These are phyloP conservation scores for Alternaria ventricosa DNA, from an alignment of 2,329 filamentous ascomycete genomes.

Conservation along the genomic window DNA sequence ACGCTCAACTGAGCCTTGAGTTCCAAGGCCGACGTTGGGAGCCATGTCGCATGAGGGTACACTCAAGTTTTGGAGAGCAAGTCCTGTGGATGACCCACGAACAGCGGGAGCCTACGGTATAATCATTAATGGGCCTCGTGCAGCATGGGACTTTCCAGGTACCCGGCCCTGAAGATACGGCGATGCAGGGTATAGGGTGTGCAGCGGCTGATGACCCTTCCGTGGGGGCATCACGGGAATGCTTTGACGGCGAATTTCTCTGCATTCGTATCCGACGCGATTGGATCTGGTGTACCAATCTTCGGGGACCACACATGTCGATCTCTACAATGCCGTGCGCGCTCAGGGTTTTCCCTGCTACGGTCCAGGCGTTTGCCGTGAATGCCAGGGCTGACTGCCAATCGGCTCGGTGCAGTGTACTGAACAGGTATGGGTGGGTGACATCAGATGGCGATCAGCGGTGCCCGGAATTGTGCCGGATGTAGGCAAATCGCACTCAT, in stretches of 20 bases:
- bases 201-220: not conserved
- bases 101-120: slow-evolving; percentile 4
- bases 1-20: slow-evolving; percentile 26
- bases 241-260: not conserved
- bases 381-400: not conserved
- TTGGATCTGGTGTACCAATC: slow-evolving; percentile 9
- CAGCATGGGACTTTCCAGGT: not conserved
- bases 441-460: slow-evolving; percentile 15
- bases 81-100: not conserved
- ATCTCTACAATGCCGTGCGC: not conserved
- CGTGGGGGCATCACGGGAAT: not conserved
- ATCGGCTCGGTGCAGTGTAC: slow-evolving; percentile 9
- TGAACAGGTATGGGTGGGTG: slow-evolving; percentile 5
- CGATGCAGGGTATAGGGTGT: not conserved
- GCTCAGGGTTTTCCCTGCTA: slow-evolving; percentile 6
- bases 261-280: not conserved
- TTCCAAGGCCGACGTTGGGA: slow-evolving; percentile 31
- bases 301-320: not conserved
- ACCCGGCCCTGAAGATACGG: not conserved
- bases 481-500: not conserved
- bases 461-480: not conserved
- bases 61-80: not conserved
- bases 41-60: slow-evolving; percentile 17
- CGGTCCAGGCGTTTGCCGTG: not conserved
- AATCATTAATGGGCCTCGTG: not conserved